Evolutionary conservation across 495 filamentous ascomycete species (phyloP), one percentile per base, ranked within the genome.

Genomic region (Rostrohypoxylon terebratum): DNA sequence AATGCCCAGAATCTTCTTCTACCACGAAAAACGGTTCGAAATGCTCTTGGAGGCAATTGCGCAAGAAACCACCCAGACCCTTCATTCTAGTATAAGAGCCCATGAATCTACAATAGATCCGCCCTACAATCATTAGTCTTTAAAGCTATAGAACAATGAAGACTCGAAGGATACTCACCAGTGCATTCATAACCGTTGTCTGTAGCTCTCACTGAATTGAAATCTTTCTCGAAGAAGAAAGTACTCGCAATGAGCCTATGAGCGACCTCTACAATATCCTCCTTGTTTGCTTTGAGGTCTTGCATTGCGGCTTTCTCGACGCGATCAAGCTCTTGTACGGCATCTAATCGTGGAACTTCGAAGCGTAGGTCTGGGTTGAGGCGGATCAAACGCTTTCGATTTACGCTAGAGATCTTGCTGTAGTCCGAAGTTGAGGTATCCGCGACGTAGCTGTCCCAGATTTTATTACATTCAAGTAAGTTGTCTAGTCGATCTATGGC

Each of bases 261-360:
- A 20, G 42, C 42, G 16, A 45, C 42, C 16, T 45, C 42, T 20
- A 18, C 18, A 20, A 20, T n/a, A n/a, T 45, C 8, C 42, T n/a
- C n/a, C 16, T 45, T 45, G 16, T 45, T 45, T 45, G 4, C 13
- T 18, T 20, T 20, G 18, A 45, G 42, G 18, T 45, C 16, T 18
- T 13, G 4, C 4, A 45, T 18, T 20, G 42, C 42, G 13, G 42
- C 42, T 20, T 1, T 45, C 18, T 45, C 42, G 8, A 45, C 6
- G 5, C 16, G 42, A 1, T 20, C 42, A 1, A 45, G 42, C 42
- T 45, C 42, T 6, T 45, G n/a, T 3, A 45, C 42, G 2, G 42
- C 42, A 45, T 45, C 42, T 45, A 45, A 45, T 45, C 42, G 42
- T 9, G 42, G 42, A 45, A 45, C 42, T 45, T 45, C 18, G 42